These are phyloP conservation scores for Boletus sp. DNA, from an alignment of 768 basidiomycete genomes.

Conservation along the genomic window DNA sequence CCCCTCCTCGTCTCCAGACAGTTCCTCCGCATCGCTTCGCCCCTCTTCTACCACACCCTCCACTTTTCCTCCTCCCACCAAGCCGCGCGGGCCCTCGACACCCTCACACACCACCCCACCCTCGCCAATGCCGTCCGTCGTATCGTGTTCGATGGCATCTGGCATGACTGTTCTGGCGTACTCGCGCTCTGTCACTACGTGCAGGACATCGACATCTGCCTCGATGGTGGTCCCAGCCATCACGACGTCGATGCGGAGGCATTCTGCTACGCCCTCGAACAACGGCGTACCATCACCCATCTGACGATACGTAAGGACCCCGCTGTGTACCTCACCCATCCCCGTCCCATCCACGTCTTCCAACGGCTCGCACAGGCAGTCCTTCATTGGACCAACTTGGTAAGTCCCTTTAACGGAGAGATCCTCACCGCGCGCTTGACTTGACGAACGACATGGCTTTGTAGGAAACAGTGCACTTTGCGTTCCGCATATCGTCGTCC, in stretches of 20 bases:
- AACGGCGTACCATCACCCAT: conserved; percentile 38
- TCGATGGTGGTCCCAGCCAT: conserved; percentile 21
- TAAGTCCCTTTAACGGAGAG: conserved; percentile 29
- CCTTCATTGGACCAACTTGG: conserved; percentile 42
- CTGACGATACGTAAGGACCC: conserved; percentile 52
- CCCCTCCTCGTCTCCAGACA: conserved; percentile 49
- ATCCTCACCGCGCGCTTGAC: background rate
- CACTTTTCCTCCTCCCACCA: conserved; percentile 41
- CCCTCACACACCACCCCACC: conserved; percentile 36
- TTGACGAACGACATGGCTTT: background rate
- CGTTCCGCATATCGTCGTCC: conserved; percentile 52
- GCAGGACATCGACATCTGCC: conserved; percentile 41
- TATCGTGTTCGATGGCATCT: conserved; percentile 42
- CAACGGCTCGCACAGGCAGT: conserved; percentile 45
- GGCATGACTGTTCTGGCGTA: conserved; percentile 38
- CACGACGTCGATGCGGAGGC: conserved; percentile 26
- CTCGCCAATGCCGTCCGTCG: conserved; percentile 41
- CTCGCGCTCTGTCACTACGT: conserved; percentile 28
- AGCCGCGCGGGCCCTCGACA: conserved; percentile 34
- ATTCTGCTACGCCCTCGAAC: conserved; percentile 42
- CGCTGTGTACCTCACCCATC: conserved; percentile 53
- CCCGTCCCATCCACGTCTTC: conserved; percentile 44
- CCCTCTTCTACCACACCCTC: conserved; percentile 55
- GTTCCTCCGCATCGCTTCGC: conserved; percentile 55
- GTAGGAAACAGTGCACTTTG: conserved; percentile 52